A percentile compares a stretch with the other conserved stretches of the same genome.
Evolutionary conservation across 2,329 filamentous ascomycete genomes (phyloP).

Genomic region (Hymenoscyphus infarciens): DNA sequence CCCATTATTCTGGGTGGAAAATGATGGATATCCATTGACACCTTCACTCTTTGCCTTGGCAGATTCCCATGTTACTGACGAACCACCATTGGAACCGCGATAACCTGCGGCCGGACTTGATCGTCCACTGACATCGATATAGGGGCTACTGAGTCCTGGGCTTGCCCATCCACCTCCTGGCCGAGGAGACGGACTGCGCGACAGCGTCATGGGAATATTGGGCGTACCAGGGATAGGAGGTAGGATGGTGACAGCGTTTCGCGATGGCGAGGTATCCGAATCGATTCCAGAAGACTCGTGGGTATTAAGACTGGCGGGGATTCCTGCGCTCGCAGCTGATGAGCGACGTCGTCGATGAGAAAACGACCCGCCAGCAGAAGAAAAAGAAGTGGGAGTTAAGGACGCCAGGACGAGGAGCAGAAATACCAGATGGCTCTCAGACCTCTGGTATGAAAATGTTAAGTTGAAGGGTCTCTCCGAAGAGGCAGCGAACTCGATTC

Average conservation of each 20-base stretch:
- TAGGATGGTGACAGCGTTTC: slow-evolving; percentile 23
- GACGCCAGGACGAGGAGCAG: slow-evolving; percentile 47
- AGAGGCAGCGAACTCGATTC: slow-evolving; percentile 2
- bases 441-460: slow-evolving; percentile 26
- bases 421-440: slow-evolving; percentile 31
- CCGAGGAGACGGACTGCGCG: slow-evolving; percentile 81
- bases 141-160: slow-evolving; percentile 69
- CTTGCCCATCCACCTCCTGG: slow-evolving; percentile 86
- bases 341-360: slow-evolving; percentile 35
- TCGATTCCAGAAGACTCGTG: slow-evolving; percentile 20
- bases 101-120: slow-evolving; percentile 57
- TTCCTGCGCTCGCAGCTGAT: slow-evolving; percentile 32
- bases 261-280: slow-evolving; percentile 18
- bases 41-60: slow-evolving; percentile 73
- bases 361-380: slow-evolving; percentile 38
- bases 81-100: slow-evolving; percentile 51
- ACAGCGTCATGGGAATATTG: slow-evolving; percentile 69
- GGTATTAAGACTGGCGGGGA: slow-evolving; percentile 27
- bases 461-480: background rate
- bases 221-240: slow-evolving; percentile 46
- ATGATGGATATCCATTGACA: slow-evolving; percentile 72
- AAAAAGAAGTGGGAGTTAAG: slow-evolving; percentile 46
- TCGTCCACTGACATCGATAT: slow-evolving; percentile 55
- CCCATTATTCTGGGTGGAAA: slow-evolving; percentile 75
- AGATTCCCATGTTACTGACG: slow-evolving; percentile 73